Percentiles rank a stretch among this genome's conserved stretches.
These are phyloP conservation scores for Nakazawaea laoshanensis DNA, from an alignment of 805 yeast species.

Conservation along the genomic window DNA sequence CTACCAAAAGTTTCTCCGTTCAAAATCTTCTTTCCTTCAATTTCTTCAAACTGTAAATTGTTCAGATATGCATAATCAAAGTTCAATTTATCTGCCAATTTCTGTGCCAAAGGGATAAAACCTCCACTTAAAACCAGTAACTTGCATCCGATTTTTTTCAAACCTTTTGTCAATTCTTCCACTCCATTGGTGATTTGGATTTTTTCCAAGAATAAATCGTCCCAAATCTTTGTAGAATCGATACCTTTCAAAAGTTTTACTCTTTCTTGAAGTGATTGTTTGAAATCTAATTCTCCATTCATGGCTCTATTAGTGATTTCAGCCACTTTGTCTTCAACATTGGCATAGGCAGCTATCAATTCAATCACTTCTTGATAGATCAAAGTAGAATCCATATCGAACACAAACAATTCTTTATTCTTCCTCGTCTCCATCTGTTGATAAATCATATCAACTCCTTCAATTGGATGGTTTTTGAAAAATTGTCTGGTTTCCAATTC, in stretches of 20 bases:
- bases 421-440: conserved; percentile 28
- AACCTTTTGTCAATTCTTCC: conserved; percentile 51
- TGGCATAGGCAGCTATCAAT: conserved; percentile 88
- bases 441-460: conserved; percentile 31
- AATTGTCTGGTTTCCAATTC: conserved; percentile 6
- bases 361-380: conserved; percentile 97
- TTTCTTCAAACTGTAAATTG: conserved; percentile 37
- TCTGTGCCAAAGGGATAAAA: conserved; percentile 78
- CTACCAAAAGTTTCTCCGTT: conserved; percentile 76
- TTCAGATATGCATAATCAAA: conserved; percentile 91
- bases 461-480: conserved; percentile 17
- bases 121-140: conserved; percentile 94
- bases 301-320: conserved; percentile 88
- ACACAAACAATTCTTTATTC: conserved; percentile 58
- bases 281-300: conserved; percentile 95
- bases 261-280: conserved; percentile 66
- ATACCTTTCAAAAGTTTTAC: conserved; percentile 80
- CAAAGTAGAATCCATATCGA: conserved; percentile 97
- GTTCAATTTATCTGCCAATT: conserved; percentile 56
- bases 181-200: conserved; percentile 84
- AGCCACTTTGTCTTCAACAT: conserved; percentile 80
- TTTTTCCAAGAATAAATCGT: conserved; percentile 54
- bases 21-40: conserved; percentile 35
- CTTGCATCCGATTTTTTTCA: conserved; percentile 54
- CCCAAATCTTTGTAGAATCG: conserved; percentile 65